Evolutionary conservation across 225 moss, liverwort and hornwort species (phyloP).

Genomic region (Takakia lepidozioides): DNA sequence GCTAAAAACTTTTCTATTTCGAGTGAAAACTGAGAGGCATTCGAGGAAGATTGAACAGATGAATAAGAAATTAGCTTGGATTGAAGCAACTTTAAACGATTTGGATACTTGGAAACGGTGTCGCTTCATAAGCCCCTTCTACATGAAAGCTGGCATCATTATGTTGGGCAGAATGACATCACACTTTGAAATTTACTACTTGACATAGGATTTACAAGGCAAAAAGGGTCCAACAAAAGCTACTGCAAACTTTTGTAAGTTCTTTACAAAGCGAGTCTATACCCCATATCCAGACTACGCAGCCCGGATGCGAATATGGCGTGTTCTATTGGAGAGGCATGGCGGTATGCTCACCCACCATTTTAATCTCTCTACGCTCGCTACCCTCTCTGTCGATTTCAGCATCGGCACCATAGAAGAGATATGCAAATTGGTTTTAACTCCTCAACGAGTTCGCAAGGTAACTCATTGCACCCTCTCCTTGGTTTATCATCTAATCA

Average conservation of each 20-base stretch:
- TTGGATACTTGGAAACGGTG: no score
- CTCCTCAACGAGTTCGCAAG: constrained; percentile 41
- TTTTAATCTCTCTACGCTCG: constrained; percentile 75
- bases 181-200: no score
- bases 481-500: no score
- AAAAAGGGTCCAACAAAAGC: constrained; percentile 72
- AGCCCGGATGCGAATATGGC: constrained; percentile 60
- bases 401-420: constrained; percentile 67
- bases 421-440: constrained; percentile 39
- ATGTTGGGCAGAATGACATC: no score
- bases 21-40: no score
- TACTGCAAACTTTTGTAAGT: constrained; percentile 51
- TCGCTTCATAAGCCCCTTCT: no score
- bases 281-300: constrained; percentile 80
- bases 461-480: no score
- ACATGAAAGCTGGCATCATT: no score
- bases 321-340: constrained; percentile 65
- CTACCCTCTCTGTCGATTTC: constrained; percentile 55
- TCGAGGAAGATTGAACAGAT: no score
- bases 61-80: no score
- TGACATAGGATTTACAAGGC: constrained; percentile 62
- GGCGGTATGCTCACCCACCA: constrained; percentile 59
- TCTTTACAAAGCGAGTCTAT: constrained; percentile 73
- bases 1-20: no score
- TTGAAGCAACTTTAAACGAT: no score